Conservation (phyloP, 225 moss, liverwort and hornwort genomes). For the Straminergon stramineum region DNA sequence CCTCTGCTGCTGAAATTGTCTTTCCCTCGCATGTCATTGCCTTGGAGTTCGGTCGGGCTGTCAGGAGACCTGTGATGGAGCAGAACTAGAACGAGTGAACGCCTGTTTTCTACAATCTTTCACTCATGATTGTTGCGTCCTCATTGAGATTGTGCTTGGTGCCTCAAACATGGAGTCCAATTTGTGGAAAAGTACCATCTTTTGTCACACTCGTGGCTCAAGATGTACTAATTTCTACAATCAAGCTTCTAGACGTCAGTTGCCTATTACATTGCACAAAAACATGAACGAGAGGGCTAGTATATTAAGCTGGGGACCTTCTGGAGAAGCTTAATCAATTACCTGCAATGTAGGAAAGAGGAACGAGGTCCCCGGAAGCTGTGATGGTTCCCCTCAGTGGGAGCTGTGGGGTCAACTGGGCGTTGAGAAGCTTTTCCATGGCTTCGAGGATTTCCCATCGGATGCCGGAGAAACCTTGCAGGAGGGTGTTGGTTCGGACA, state of each 20-base stretch:
- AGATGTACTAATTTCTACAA: background rate
- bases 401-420: constrained; percentile 21
- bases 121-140: background rate
- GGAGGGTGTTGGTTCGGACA: constrained; percentile 22
- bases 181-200: background rate
- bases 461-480: constrained; percentile 37
- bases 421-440: constrained; percentile 33
- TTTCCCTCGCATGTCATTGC: constrained; percentile 35
- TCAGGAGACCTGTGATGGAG: constrained; percentile 33
- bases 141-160: background rate
- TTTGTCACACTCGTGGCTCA: background rate
- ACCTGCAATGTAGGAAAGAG: constrained; percentile 37
- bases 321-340: background rate
- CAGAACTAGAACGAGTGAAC: background rate
- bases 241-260: background rate
- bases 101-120: background rate
- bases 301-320: background rate
- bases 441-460: constrained; percentile 25
- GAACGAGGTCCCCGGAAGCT: constrained; percentile 32
- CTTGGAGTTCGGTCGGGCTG: constrained; percentile 52
- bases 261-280: background rate
- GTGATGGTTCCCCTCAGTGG: constrained; percentile 25
- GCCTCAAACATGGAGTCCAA: background rate
- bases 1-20: constrained; percentile 35
- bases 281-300: background rate